Evolutionary conservation across 495 filamentous ascomycete genomes (phyloP).

Genomic region (Chaetomium fimeti): DNA sequence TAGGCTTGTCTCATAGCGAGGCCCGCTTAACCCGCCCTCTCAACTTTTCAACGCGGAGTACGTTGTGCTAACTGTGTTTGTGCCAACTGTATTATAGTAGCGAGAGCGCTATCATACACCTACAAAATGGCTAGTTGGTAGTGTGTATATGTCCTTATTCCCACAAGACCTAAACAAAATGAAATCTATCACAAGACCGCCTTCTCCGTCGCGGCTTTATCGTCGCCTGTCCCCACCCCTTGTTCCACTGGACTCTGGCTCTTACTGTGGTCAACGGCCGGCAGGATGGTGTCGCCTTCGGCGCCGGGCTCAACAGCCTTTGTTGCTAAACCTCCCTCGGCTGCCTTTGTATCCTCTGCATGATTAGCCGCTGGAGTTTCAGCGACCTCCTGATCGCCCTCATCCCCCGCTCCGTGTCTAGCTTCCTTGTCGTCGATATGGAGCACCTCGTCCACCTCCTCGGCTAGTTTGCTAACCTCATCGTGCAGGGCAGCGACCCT

Average conservation of each 20-base stretch:
- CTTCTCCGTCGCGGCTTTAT: not conserved
- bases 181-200: conserved; percentile 1
- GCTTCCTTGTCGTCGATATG: conserved; percentile 32
- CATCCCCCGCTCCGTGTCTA: conserved; percentile 20
- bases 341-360: not conserved
- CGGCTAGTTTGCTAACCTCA: conserved; percentile 40
- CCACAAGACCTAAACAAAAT: not conserved
- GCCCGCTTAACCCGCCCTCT: too few species aligned
- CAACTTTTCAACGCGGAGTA: too few species aligned
- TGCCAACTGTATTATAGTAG: too few species aligned
- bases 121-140: too few species aligned
- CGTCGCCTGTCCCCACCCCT: not conserved
- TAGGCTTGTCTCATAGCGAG: too few species aligned
- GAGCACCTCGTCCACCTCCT: conserved; percentile 40
- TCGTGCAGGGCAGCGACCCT: conserved; percentile 30
- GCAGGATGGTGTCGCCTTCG: not conserved
- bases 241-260: not conserved
- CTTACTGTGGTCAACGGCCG: not conserved
- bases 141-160: too few species aligned
- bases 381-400: not conserved
- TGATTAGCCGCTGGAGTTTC: not conserved
- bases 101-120: too few species aligned
- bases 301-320: not conserved
- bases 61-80: too few species aligned
- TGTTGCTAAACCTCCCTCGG: not conserved